Evolutionary conservation across 129 eudicot species (phyloP), one percentile per base, ranked within the genome.

Genomic region (Silybum marianum): DNA sequence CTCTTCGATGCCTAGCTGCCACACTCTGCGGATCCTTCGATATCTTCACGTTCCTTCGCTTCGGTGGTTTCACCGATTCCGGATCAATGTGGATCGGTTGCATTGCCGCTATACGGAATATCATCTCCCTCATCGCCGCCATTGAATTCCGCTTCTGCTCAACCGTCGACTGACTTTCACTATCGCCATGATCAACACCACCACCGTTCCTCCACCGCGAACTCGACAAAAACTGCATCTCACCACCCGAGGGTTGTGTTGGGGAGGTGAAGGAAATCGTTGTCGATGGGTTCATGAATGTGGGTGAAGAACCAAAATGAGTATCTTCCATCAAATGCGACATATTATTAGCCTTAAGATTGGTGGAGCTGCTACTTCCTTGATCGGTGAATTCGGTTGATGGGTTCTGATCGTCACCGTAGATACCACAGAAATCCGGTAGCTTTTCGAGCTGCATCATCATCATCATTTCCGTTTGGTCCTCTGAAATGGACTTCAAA

Each of bases 81-180:
- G 98, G 98, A 77, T 90, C 97, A 65, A 92, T 92, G 84, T 94
- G 88, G 67, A 94, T 94, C 19, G 98, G 98, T 79, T 92, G 97
- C 98, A 94, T 92, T 6, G 96, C 95, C 0, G 97, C 98, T 7
- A 92, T 92, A 9, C 96, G 86, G 51, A 94, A 92, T 30, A 94
- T 92, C 98, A 92, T 92, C 79, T 92, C 97, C 39, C 96, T 84
- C 97, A 94, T 90, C 0, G 93, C 96, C 2, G 96, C 96, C 98
- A 94, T 88, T 0, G 94, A 89, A 25, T 73, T 83, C 26, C 84
- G 73, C 60, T 92, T 92, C 69, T 89, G 87, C 30, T 83, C 83
- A 30, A 42, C 80, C 3, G 81, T 67, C 1, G 84, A 63, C 76
- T 81, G 78, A 60, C 72, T 23, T 23, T 65, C 75, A 60, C 72